A percentile compares a stretch with the other conserved stretches of the same genome.
Conservation (phyloP, 345 rosid species). For the Lepidium aucheri region DNA sequence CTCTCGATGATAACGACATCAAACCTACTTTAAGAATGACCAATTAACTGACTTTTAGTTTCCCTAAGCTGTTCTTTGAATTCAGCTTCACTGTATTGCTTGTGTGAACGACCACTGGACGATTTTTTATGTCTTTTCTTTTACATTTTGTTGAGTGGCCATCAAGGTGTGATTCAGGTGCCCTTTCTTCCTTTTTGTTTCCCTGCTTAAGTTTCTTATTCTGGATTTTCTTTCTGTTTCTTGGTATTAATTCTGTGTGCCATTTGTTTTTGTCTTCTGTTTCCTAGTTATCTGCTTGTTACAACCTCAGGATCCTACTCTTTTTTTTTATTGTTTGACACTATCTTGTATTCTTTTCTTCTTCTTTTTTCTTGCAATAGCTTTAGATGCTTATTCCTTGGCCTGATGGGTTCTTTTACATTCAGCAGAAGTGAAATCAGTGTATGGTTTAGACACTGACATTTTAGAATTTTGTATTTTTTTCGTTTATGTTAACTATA, state of each 20-base stretch:
- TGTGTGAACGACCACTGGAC: constrained; percentile 11
- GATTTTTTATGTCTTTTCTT: not conserved
- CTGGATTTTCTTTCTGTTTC: constrained; percentile 17
- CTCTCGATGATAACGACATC: constrained; percentile 24
- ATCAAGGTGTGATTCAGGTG: constrained; percentile 28
- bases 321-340: constrained; percentile 7
- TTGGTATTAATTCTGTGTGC: constrained; percentile 5
- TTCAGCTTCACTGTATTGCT: not conserved
- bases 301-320: constrained; percentile 32
- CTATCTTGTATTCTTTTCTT: constrained; percentile 16
- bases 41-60: not conserved
- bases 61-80: not conserved
- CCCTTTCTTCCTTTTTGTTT: constrained; percentile 10
- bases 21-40: constrained; percentile 16
- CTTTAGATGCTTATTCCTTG: constrained; percentile 20
- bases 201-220: not conserved
- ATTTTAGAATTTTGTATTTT: not conserved
- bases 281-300: constrained; percentile 6
- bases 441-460: constrained; percentile 14
- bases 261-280: not conserved
- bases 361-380: constrained; percentile 4
- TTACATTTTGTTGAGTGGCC: not conserved
- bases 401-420: constrained; percentile 18
- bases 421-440: constrained; percentile 22
- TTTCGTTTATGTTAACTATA: not conserved